Conservation (phyloP, 1,284 basidiomycete species). For the Ganoderma resinaceum region DNA sequence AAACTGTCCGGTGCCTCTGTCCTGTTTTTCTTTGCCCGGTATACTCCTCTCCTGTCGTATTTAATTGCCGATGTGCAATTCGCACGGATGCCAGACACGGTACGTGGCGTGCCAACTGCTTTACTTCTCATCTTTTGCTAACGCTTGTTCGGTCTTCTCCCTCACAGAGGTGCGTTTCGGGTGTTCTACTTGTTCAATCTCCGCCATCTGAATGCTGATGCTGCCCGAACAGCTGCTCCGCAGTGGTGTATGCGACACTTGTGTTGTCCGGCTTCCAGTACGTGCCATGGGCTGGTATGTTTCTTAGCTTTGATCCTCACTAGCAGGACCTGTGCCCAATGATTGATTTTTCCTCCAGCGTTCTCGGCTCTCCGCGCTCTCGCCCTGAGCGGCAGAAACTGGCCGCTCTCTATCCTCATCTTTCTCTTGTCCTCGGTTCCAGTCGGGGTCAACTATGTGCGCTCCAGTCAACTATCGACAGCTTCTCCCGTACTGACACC, state of each 20-base stretch:
- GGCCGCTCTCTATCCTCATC: not conserved
- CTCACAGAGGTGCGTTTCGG: not conserved
- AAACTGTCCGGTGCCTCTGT: not conserved
- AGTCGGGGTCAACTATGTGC: not conserved
- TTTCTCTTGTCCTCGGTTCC: not conserved
- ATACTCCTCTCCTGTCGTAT: not conserved
- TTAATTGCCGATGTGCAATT: not conserved
- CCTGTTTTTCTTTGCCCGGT: not conserved
- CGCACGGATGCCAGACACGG: not conserved
- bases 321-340: not conserved
- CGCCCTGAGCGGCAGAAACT: not conserved
- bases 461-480: not conserved
- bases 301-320: not conserved
- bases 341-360: not conserved
- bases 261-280: not conserved
- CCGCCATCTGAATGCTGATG: not conserved
- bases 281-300: not conserved
- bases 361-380: not conserved
- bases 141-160: not conserved
- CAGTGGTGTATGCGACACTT: not conserved
- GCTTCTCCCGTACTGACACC: not conserved
- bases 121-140: not conserved
- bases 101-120: not conserved
- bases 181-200: not conserved
- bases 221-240: not conserved